Conservation (phyloP, 192 early-diverging fungal species). For the Ramicandelaber brevisporus region DNA sequence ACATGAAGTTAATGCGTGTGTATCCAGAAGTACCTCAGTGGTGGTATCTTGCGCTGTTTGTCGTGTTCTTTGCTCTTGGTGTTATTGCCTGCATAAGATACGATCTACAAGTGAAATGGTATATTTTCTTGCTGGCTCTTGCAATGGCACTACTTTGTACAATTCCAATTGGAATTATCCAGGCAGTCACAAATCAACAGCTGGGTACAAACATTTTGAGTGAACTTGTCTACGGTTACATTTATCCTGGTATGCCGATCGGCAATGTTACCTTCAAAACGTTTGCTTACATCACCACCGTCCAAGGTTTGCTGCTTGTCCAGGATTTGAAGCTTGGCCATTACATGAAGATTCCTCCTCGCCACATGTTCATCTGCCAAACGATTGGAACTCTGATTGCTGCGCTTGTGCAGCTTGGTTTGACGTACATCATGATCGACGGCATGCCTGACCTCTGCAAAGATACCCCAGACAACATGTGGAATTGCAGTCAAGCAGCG, state of each 20-base stretch:
- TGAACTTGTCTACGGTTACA: constrained; percentile 58
- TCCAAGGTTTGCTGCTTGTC: constrained; percentile 46
- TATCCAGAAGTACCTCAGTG: constrained; percentile 48
- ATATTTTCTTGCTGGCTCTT: constrained; percentile 42
- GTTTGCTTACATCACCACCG: constrained; percentile 43
- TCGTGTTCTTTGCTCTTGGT: constrained; percentile 17
- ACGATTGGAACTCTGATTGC: constrained; percentile 38
- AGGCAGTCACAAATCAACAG: constrained; percentile 48
- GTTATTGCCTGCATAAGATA: constrained; percentile 23
- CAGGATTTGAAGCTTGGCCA: constrained; percentile 50
- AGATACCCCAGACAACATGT: constrained; percentile 27
- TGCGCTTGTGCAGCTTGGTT: constrained; percentile 32
- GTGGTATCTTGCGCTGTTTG: constrained; percentile 41
- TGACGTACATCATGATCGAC: constrained; percentile 35
- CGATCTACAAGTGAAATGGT: constrained; percentile 58
- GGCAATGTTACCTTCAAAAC: constrained; percentile 69
- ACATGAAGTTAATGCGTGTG: constrained; percentile 37
- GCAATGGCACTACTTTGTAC: constrained; percentile 32
- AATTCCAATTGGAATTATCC: constrained; percentile 61
- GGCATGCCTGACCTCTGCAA: constrained; percentile 27
- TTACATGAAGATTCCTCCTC: constrained; percentile 64
- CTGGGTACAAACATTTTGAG: constrained; percentile 57
- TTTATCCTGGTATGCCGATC: constrained; percentile 51
- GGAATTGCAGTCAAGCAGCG: constrained; percentile 30
- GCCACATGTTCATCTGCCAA: constrained; percentile 53